Conservation (phyloP, 192 early-diverging fungal genomes). For the Podila minutissima region DNA sequence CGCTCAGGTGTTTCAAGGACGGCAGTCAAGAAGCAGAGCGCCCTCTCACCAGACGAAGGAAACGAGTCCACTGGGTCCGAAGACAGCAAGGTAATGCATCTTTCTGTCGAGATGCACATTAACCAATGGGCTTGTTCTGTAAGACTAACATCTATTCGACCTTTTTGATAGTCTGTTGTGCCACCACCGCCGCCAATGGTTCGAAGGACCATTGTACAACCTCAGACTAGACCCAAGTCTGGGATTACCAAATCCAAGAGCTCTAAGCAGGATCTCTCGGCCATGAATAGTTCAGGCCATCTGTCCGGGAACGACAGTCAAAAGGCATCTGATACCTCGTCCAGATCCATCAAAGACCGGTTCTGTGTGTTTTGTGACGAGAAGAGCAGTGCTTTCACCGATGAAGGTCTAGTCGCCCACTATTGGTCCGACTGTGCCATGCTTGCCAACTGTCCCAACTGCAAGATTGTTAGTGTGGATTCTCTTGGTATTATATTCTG, state of each 20-base stretch:
- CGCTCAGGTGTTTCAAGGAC: constrained; percentile 16
- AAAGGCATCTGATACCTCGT: not conserved
- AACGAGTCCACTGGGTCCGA: constrained; percentile 49
- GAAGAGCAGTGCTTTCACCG: constrained; percentile 66
- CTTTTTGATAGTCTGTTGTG: not conserved
- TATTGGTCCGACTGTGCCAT: constrained; percentile 84
- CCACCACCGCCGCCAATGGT: not conserved
- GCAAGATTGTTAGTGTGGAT: constrained; percentile 67
- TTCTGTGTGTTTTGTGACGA: constrained; percentile 84
- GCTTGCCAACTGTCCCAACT: constrained; percentile 73
- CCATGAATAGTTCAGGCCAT: not conserved
- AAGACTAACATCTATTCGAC: not conserved
- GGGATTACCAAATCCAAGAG: not conserved
- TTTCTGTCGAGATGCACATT: too few relatives aligned
- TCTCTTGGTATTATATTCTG: not conserved
- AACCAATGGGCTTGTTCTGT: not conserved
- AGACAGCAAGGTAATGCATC: constrained; percentile 14
- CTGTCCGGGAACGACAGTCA: not conserved
- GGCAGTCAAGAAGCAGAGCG: constrained; percentile 23
- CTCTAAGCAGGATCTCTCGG: not conserved
- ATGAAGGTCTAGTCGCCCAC: constrained; percentile 76
- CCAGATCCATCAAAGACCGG: constrained; percentile 27
- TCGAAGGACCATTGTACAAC: not conserved
- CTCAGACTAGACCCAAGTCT: not conserved
- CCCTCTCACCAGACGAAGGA: constrained; percentile 34